Base-by-base conservation (phyloP, 2,329 filamentous ascomycete genomes). In the Ophiostoma perfectum region DNA sequence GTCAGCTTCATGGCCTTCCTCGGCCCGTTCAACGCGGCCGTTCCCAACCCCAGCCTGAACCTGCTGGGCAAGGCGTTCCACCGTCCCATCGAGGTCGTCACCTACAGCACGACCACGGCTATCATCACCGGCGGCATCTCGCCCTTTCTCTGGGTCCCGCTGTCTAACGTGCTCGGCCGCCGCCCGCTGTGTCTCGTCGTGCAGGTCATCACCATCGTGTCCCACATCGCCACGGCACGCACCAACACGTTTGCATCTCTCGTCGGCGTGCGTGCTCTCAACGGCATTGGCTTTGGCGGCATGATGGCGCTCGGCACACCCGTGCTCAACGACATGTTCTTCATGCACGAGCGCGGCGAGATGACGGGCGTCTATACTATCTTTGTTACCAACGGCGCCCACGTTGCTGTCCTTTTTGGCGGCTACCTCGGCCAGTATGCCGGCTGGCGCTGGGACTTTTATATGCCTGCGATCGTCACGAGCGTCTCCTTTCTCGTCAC, bases 301-400 rank as follows among this genome's bases (percentile, higher is more conserved):
- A 70, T 70, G 66, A 69, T 71, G 68, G 70, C 69, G 7, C 67
- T 71, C 3, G 70, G 70, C 67, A 71, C 69, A 38, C 69, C 70
- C 18, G 68, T 70, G 38, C 68, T 72, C 64, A 70, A 70, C 70
- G 70, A 72, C 69, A 69, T 72, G 66, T 72, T 70, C 60, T 72
- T 70, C 62, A 62, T 69, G 67, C 70, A 72, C 69, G 70, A 72
- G 68, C 69, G 70, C 27, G 70, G 70, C 55, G 67, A 52, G 5
- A 70, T 67, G 68, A 72, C 68, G 41, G 70, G 70, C 66, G 63
- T 72, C 27, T 70, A 72, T 65, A 70, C 69, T 45, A 68, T 71
- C 49, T 70, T 70, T 55, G 67, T 71, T 39, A 71, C 69, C 66
- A 71, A 68, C 64, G 70, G 70, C 39, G 70, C 67, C 1, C 70